These are phyloP conservation scores for Rhododendron ovatum DNA, from an alignment of 148 eudicot genomes.

Conservation along the genomic window DNA sequence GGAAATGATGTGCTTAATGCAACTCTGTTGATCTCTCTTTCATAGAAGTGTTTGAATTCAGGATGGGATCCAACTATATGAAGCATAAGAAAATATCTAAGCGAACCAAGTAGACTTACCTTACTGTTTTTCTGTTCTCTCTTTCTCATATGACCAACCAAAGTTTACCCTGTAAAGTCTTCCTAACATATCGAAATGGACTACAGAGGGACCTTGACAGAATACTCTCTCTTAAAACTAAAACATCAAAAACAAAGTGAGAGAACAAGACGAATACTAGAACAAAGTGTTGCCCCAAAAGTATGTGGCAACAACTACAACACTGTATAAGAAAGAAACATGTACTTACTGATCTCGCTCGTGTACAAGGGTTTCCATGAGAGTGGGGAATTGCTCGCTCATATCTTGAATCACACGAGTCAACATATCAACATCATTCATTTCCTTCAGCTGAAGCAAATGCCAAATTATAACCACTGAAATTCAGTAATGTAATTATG, in stretches of 20 bases:
- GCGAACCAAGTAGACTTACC: neutral
- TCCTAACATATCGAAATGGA: neutral
- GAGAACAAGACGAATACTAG: neutral
- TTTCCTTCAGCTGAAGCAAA: conserved; percentile 68
- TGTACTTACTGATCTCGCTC: too few species aligned
- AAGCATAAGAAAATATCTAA: neutral
- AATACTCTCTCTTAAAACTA: neutral
- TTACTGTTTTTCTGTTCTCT: neutral
- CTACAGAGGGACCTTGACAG: neutral
- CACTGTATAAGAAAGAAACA: too few species aligned
- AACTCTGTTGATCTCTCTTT: too few species aligned
- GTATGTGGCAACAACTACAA: too few species aligned
- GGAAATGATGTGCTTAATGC: too few species aligned
- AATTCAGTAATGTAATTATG: neutral
- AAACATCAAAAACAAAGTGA: neutral
- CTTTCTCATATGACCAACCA: neutral
- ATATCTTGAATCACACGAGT: conserved; percentile 91
- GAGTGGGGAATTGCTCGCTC: conserved; percentile 84
- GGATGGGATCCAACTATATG: neutral
- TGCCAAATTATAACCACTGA: conserved; percentile 19
- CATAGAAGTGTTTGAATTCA: too few species aligned
- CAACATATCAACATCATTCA: conserved; percentile 90
- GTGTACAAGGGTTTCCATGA: conserved; percentile 18
- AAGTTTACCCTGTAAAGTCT: neutral
- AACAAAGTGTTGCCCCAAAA: too few species aligned